Percentiles rank a stretch among this genome's conserved stretches.
Conservation (phyloP, 257 asterid genomes). For the Verbena officinalis region DNA sequence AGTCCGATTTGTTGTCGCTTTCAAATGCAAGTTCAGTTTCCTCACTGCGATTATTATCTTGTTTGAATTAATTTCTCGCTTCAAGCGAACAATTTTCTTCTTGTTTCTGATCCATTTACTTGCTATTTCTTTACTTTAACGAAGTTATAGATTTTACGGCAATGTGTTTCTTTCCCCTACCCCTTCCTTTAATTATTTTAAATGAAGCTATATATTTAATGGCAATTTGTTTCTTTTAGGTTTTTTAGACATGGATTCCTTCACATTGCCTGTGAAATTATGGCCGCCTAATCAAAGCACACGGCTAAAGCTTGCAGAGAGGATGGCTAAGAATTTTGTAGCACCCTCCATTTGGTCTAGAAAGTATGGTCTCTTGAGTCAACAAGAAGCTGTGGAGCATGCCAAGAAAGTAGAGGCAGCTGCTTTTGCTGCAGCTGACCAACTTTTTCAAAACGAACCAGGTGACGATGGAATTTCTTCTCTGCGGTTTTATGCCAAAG, state of each 20-base stretch:
- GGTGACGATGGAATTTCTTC: constrained; percentile 95
- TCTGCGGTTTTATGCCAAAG: constrained; percentile 87
- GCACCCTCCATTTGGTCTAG: constrained; percentile 84
- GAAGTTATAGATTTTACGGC: constrained; percentile 5
- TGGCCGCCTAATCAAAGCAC: constrained; percentile 86
- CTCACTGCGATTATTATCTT: background rate
- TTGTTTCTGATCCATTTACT: no score
- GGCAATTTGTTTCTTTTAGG: constrained; percentile 34
- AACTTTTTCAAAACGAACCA: constrained; percentile 68
- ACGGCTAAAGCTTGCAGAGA: constrained; percentile 71
- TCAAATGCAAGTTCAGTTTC: constrained; percentile 2
- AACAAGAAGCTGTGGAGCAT: constrained; percentile 75
- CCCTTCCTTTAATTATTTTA: no score
- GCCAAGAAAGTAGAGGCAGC: constrained; percentile 74
- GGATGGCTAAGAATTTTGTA: constrained; percentile 73
- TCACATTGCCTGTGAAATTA: constrained; percentile 54
- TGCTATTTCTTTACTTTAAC: background rate
- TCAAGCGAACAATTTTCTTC: background rate
- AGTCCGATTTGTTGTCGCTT: constrained; percentile 11
- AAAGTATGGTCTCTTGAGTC: constrained; percentile 75
- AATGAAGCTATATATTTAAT: background rate
- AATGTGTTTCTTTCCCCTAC: constrained; percentile 16
- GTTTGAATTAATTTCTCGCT: constrained; percentile 1
- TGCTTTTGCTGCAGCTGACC: constrained; percentile 71
- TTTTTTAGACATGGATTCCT: constrained; percentile 55